Conservation (phyloP, 768 basidiomycete genomes). For the Serendipita sp. region DNA sequence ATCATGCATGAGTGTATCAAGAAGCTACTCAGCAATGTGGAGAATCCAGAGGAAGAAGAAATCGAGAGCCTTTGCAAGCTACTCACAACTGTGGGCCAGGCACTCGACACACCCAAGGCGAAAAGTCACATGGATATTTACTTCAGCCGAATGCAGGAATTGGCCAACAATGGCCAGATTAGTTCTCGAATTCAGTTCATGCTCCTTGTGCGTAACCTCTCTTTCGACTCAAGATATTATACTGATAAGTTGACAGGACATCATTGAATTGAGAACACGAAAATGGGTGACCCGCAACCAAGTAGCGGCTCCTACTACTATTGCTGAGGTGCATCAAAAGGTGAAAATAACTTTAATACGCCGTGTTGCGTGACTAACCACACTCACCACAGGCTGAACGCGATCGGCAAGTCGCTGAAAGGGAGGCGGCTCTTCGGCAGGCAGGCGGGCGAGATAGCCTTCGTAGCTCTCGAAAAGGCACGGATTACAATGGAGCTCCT, state of each 20-base stretch:
- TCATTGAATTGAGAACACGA: constrained; percentile 72
- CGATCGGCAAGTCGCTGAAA: constrained; percentile 39
- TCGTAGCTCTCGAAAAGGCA: constrained; percentile 78
- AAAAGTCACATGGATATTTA: constrained; percentile 82
- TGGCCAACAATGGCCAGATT: constrained; percentile 58
- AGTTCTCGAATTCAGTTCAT: constrained; percentile 86
- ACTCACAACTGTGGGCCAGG: constrained; percentile 70
- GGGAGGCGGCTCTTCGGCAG: constrained; percentile 50
- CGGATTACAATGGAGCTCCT: constrained; percentile 40
- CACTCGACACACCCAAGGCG: constrained; percentile 68
- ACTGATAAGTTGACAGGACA: constrained; percentile 39
- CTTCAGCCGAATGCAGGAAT: constrained; percentile 77
- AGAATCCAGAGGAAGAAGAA: constrained; percentile 94
- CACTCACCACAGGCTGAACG: constrained; percentile 37
- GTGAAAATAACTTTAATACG: constrained; percentile 22
- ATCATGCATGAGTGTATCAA: constrained; percentile 99
- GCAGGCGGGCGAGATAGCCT: constrained; percentile 42
- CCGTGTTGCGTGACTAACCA: background rate
- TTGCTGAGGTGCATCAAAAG: constrained; percentile 75
- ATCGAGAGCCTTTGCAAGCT: constrained; percentile 93
- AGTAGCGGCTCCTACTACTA: constrained; percentile 66
- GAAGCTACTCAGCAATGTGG: constrained; percentile 83
- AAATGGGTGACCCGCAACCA: constrained; percentile 64
- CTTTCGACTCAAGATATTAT: constrained; percentile 6
- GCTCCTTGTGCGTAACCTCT: constrained; percentile 52